Evolutionary conservation across 768 basidiomycete species (phyloP), one percentile per base, ranked within the genome.

Genomic region (Hericium erinaceus): DNA sequence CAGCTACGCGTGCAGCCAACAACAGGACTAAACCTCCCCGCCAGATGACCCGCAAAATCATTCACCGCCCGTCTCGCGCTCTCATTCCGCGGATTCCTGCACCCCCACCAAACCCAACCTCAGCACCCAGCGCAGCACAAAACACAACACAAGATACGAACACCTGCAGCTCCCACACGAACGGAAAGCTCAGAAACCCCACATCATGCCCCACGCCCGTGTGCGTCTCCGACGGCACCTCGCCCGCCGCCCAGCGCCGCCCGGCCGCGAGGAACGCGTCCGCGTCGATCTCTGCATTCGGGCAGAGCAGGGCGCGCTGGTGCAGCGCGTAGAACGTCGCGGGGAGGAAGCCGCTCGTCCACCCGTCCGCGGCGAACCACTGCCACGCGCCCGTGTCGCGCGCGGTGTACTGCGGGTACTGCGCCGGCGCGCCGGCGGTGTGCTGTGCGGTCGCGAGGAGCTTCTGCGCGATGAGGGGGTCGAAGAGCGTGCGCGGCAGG

Each of bases 1-100:
- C 84, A 87, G 66, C 83, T 84, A n/a, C 83, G 74, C 6, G 85
- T 87, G 61, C 83, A 84, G 16, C 85, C 85, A 33, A 86, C 85
- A 4, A 73, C 66, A 3, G 79, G 73, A 63, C 72, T 79, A 66
- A 80, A 89, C 13, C 85, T 75, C 2, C 71, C 74, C 0, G 84
- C 84, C 2, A 87, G 74, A 54, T 77, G 73, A 0, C 63, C 68
- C 0, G 84, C 82, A 59, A 87, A 86, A n/a, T 67, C 71, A 50
- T 80, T 81, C 26, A 88, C 72, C 0, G 78, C 80, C 1, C 70
- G 69, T 18, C 76, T 74, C 1, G 84, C 85, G 2, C 83, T 82
- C 55, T 73, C 64, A 61, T 87, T 86, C 1, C 62, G 58, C 2
- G 82, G 78, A 58, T 86, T 80, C 48, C 85, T 87, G 54, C n/a